Evolutionary conservation across 2,329 filamentous ascomycete species (phyloP).

Genomic region (Arthrobotrys pseudoclavata): DNA sequence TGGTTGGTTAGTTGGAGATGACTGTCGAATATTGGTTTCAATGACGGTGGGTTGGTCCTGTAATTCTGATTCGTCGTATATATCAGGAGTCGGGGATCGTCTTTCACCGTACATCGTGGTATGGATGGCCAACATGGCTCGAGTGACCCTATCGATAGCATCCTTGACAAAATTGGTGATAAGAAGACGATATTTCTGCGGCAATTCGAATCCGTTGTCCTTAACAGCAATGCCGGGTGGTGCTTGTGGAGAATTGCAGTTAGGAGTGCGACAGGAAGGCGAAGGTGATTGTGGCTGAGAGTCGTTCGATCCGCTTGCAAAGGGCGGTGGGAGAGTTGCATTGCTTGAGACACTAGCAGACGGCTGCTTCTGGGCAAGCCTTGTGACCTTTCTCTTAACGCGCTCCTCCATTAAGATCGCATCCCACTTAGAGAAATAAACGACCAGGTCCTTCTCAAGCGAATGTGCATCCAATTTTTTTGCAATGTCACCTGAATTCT

Average conservation of each 20-base stretch:
- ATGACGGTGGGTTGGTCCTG: not conserved
- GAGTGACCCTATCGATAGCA: conserved; percentile 41
- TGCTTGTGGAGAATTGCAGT: conserved; percentile 13
- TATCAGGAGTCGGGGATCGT: not conserved
- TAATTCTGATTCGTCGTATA: not conserved
- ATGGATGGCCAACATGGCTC: conserved; percentile 49
- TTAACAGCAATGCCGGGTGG: conserved; percentile 6
- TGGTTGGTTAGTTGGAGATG: not conserved
- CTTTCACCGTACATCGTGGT: conserved; percentile 16
- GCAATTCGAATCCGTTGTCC: conserved; percentile 23
- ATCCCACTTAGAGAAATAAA: conserved; percentile 53
- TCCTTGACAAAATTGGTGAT: conserved; percentile 40
- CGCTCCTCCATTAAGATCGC: conserved; percentile 32
- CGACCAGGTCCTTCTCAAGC: conserved; percentile 13
- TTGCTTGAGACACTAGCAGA: not conserved
- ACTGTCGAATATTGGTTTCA: not conserved
- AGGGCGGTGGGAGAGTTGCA: not conserved
- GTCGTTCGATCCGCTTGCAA: not conserved
- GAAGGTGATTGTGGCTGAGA: conserved; percentile 1
- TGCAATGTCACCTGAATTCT: conserved; percentile 25
- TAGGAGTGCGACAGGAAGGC: not conserved
- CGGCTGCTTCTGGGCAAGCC: not conserved
- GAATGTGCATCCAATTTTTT: conserved; percentile 3
- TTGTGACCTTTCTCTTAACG: conserved; percentile 8
- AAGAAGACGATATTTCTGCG: conserved; percentile 34